These are phyloP conservation scores for Helotiales sp. DNA, from an alignment of 2,329 filamentous ascomycete genomes.

Conservation along the genomic window DNA sequence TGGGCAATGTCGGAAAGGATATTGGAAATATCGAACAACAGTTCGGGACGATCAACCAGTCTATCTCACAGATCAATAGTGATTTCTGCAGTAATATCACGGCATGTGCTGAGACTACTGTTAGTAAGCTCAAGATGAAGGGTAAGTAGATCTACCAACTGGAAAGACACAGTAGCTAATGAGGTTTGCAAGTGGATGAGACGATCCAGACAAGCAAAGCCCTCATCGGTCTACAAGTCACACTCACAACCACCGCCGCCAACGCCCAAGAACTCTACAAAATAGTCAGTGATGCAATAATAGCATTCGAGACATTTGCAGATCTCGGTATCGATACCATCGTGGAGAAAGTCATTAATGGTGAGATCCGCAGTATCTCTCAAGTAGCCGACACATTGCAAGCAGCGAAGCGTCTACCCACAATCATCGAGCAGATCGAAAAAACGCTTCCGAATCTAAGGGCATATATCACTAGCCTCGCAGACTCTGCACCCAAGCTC, in stretches of 20 bases:
- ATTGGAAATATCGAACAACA: background rate
- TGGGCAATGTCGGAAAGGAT: background rate
- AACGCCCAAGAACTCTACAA: background rate
- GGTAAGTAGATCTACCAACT: too few relatives aligned
- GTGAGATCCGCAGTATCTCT: background rate
- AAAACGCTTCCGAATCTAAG: background rate
- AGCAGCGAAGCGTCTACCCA: background rate
- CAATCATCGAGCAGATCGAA: background rate
- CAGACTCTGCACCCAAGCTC: background rate
- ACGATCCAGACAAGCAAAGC: background rate
- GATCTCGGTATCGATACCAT: background rate
- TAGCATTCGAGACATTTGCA: background rate
- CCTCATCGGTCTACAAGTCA: background rate
- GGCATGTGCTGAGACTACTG: background rate
- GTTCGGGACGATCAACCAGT: background rate
- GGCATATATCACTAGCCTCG: background rate
- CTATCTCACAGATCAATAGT: background rate
- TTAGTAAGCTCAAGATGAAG: background rate
- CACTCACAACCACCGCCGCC: background rate
- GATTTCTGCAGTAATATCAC: conserved; percentile 4
- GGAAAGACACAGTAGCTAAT: background rate
- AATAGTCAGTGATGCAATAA: background rate
- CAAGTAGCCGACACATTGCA: conserved; percentile 2
- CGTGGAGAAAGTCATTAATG: background rate
- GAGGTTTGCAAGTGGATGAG: background rate